Conservation (phyloP, 176 grass and related monocot genomes). For the Themeda triandra region DNA sequence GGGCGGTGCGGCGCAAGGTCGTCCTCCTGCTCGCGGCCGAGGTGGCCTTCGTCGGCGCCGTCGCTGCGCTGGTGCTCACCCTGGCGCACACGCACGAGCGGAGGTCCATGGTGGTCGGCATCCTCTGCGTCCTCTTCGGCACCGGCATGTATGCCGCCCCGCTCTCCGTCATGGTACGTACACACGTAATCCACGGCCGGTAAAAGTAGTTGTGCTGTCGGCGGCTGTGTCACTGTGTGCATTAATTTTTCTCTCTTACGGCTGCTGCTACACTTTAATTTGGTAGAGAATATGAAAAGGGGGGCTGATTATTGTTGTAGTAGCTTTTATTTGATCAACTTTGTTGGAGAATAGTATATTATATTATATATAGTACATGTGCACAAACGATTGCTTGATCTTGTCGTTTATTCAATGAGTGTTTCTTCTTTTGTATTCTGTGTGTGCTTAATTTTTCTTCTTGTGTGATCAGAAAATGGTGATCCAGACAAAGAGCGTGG, state of each 20-base stretch:
- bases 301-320: neutral
- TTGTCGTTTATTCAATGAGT: too few relatives aligned
- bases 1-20: slow-evolving; percentile 42
- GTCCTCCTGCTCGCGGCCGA: slow-evolving; percentile 53
- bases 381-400: too few relatives aligned
- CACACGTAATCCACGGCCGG: too few relatives aligned
- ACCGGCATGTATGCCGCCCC: slow-evolving; percentile 94
- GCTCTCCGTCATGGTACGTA: slow-evolving; percentile 90
- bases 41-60: slow-evolving; percentile 50
- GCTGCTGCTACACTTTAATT: neutral
- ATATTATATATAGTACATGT: neutral
- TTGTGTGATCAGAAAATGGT: slow-evolving; percentile 57
- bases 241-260: too few relatives aligned
- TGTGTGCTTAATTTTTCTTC: neutral
- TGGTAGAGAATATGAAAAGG: neutral
- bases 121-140: slow-evolving; percentile 85
- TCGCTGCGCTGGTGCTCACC: slow-evolving; percentile 60
- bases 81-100: slow-evolving; percentile 54
- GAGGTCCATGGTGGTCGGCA: slow-evolving; percentile 85
- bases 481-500: slow-evolving; percentile 95
- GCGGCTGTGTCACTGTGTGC: neutral
- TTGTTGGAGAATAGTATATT: neutral
- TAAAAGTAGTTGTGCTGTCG: too few relatives aligned
- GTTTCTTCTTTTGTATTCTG: too few relatives aligned
- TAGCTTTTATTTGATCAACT: neutral